These are phyloP conservation scores for Phytophthora gonapodyides DNA, from an alignment of 352 stramenopile genomes.

Conservation along the genomic window DNA sequence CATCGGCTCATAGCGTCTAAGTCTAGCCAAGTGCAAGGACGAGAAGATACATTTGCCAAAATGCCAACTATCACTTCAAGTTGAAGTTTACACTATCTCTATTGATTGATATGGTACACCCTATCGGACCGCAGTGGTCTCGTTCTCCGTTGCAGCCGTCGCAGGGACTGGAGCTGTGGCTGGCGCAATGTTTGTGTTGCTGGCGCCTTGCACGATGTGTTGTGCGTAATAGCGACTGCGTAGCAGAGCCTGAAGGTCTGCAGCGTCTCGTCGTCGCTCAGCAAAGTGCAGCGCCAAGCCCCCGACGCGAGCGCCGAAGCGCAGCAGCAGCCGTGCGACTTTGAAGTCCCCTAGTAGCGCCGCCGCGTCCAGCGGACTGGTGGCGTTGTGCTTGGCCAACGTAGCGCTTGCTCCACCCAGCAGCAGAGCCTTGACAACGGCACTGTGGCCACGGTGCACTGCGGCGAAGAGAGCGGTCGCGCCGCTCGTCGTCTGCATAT, in stretches of 20 bases:
- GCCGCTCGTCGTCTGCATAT: constrained; percentile 59
- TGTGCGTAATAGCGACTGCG: constrained; percentile 70
- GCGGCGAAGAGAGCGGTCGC: constrained; percentile 78
- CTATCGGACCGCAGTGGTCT: constrained; percentile 26
- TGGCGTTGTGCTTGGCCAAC: constrained; percentile 75
- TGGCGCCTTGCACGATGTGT: constrained; percentile 38
- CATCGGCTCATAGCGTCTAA: constrained; percentile 5
- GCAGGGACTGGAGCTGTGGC: not conserved
- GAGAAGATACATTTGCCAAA: too few relatives aligned
- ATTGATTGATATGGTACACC: not conserved
- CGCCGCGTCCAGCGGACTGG: constrained; percentile 72
- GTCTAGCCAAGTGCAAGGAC: too few relatives aligned
- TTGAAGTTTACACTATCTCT: constrained; percentile 6
- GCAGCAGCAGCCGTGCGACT: constrained; percentile 60
- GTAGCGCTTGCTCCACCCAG: constrained; percentile 53
- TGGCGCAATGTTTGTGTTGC: constrained; percentile 1
- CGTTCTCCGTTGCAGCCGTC: constrained; percentile 12
- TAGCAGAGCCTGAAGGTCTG: constrained; percentile 60
- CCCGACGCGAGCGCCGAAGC: constrained; percentile 66
- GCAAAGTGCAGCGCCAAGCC: constrained; percentile 76
- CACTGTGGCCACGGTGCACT: constrained; percentile 69
- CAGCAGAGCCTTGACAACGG: constrained; percentile 63
- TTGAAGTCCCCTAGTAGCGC: constrained; percentile 66
- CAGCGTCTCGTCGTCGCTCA: constrained; percentile 61
- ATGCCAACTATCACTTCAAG: too few relatives aligned